phyloP scores from a whole-genome alignment of 495 filamentous ascomycete species.

The Darksidea phi region DNA sequence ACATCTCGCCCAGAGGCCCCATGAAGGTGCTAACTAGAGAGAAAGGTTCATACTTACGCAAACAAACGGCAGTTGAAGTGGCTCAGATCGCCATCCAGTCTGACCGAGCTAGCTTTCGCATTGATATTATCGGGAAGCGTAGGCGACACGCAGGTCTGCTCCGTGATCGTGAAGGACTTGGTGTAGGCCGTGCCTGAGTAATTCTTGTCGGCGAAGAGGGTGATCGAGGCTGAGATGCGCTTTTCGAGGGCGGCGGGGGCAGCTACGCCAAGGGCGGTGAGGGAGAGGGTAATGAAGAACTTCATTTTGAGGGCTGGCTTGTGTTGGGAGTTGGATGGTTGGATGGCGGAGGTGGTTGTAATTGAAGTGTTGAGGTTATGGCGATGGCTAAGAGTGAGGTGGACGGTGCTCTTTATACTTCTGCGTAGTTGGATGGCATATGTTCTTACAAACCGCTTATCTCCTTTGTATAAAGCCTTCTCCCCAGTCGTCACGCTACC shows the following conservation, averaged over 20 bases:
- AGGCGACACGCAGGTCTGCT: background rate
- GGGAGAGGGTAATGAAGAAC: slow-evolving; percentile 2
- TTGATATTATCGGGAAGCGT: slow-evolving; percentile 1
- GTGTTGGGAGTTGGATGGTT: background rate
- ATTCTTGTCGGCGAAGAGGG: slow-evolving; percentile 3
- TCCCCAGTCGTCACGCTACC: too few species aligned
- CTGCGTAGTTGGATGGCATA: too few species aligned
- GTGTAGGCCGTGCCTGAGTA: background rate
- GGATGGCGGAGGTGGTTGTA: too few species aligned
- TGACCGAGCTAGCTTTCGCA: background rate
- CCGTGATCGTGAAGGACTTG: background rate
- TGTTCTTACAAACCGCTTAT: too few species aligned
- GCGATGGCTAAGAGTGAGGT: background rate
- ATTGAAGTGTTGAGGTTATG: too few species aligned
- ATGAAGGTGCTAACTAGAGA: too few species aligned
- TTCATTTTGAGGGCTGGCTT: slow-evolving; percentile 7
- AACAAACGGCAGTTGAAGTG: slow-evolving; percentile 2
- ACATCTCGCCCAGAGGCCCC: too few species aligned
- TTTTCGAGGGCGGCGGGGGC: slow-evolving; percentile 8
- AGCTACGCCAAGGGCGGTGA: slow-evolving; percentile 2
- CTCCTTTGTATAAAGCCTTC: too few species aligned
- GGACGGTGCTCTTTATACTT: background rate
- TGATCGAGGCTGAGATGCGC: slow-evolving; percentile 13
- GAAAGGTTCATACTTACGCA: background rate
- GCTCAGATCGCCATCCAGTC: background rate